Percentiles rank a stretch among this genome's conserved stretches.
phyloP scores from a whole-genome alignment of 257 asterid species.

The Oldenlandia corymbosa region DNA sequence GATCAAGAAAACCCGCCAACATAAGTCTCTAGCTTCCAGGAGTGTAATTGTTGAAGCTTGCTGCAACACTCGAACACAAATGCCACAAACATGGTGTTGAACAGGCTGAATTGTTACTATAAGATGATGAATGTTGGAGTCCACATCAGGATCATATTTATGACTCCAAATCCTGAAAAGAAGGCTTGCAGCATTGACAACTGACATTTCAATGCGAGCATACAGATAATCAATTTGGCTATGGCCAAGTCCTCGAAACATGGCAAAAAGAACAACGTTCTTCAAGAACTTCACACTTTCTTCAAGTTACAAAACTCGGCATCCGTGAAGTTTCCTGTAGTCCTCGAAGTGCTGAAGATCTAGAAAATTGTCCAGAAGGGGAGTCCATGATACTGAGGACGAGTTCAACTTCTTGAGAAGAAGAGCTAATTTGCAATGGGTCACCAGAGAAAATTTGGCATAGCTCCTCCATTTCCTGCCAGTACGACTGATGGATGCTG shows the following conservation, averaged over 20 bases:
- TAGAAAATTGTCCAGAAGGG: background rate
- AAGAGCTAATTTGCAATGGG: background rate
- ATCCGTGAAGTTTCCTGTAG: background rate
- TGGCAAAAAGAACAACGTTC: background rate
- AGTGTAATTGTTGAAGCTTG: background rate
- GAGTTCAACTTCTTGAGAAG: background rate
- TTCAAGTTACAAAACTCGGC: background rate
- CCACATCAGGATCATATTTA: too few relatives aligned
- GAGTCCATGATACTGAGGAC: too few relatives aligned
- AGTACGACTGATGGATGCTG: background rate
- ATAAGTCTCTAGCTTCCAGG: background rate
- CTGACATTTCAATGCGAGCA: background rate
- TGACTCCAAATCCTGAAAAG: background rate
- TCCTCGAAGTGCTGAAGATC: background rate
- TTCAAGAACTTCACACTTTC: background rate
- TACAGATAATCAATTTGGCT: background rate
- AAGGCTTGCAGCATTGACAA: background rate
- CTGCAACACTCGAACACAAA: background rate
- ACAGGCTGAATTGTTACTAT: too few relatives aligned
- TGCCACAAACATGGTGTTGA: background rate
- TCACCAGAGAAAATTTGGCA: background rate
- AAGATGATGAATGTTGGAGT: too few relatives aligned
- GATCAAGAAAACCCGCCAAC: background rate
- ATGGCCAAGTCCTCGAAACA: background rate
- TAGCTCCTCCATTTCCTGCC: slow-evolving; percentile 1